Evolutionary conservation across 495 filamentous ascomycete species (phyloP).

Genomic region (Hypoxylon lienhwacheense): DNA sequence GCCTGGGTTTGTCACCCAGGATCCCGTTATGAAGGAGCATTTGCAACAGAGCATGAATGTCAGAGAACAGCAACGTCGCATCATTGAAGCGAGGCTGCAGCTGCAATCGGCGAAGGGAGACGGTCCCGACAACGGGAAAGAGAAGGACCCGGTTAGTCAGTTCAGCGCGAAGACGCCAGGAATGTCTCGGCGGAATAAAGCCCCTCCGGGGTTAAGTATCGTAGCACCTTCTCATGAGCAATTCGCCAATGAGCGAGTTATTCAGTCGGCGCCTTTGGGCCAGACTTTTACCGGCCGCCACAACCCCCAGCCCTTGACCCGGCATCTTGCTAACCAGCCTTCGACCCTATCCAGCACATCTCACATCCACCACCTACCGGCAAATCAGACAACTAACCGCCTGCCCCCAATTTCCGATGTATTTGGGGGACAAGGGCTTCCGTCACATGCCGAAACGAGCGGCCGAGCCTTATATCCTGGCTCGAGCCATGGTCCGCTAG

Average conservation of each 20-base stretch:
- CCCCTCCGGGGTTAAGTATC: conserved; percentile 89
- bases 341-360: conserved; percentile 84
- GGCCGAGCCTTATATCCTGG: conserved; percentile 39
- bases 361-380: conserved; percentile 89
- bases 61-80: conserved; percentile 88
- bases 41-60: conserved; percentile 92
- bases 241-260: conserved; percentile 93
- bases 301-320: conserved; percentile 76
- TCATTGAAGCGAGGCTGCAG: conserved; percentile 90
- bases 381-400: conserved; percentile 86
- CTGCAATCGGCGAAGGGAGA: conserved; percentile 79
- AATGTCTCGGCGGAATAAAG: conserved; percentile 68
- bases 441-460: conserved; percentile 59
- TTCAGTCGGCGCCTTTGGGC: conserved; percentile 94
- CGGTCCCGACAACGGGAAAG: conserved; percentile 56
- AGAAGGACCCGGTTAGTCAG: conserved; percentile 55
- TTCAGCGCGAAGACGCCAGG: conserved; percentile 67
- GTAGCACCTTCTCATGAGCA: conserved; percentile 94
- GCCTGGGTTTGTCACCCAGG: conserved; percentile 92
- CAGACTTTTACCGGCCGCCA: conserved; percentile 93
- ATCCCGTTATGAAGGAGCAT: conserved; percentile 95
- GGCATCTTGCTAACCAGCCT: conserved; percentile 82
- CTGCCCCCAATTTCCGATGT: conserved; percentile 94
- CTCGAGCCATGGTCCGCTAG: conserved; percentile 76
- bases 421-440: conserved; percentile 74